phyloP scores from a whole-genome alignment of 352 stramenopile species.

The Globisporangium paddicum region DNA sequence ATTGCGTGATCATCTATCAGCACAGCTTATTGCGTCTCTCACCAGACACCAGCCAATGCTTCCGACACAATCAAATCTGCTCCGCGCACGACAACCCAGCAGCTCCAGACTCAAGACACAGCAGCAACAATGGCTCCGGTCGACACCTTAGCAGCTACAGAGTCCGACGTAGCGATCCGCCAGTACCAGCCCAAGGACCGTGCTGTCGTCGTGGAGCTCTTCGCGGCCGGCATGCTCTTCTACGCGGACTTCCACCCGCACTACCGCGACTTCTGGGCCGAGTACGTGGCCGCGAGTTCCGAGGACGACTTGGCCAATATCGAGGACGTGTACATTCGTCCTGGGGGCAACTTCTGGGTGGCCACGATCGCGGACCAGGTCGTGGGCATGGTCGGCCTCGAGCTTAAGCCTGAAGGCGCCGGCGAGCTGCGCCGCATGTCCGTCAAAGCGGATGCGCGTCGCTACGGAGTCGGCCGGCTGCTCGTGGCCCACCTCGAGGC shows the following conservation, averaged over 20 bases:
- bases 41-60: no score
- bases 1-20: neutral
- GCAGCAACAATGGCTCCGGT: neutral
- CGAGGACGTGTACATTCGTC: slow-evolving; percentile 25
- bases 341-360: slow-evolving; percentile 43
- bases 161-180: neutral
- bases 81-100: neutral
- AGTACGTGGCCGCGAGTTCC: neutral
- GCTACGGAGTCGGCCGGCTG: slow-evolving; percentile 16
- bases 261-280: neutral
- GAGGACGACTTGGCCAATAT: slow-evolving; percentile 24
- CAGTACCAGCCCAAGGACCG: neutral
- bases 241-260: neutral
- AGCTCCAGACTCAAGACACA: neutral
- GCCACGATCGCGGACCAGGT: slow-evolving; percentile 8
- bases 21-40: no score
- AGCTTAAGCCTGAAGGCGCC: slow-evolving; percentile 13
- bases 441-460: slow-evolving; percentile 15
- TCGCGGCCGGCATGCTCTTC: slow-evolving; percentile 1
- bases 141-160: neutral
- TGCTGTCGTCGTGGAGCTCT: neutral
- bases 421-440: slow-evolving; percentile 26
- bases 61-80: neutral
- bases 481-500: slow-evolving; percentile 18
- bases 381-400: slow-evolving; percentile 18